A percentile compares a stretch with the other conserved stretches of the same genome.
phyloP scores from a whole-genome alignment of 371 early-diverging fungal species.

The Mucor mucedo region DNA sequence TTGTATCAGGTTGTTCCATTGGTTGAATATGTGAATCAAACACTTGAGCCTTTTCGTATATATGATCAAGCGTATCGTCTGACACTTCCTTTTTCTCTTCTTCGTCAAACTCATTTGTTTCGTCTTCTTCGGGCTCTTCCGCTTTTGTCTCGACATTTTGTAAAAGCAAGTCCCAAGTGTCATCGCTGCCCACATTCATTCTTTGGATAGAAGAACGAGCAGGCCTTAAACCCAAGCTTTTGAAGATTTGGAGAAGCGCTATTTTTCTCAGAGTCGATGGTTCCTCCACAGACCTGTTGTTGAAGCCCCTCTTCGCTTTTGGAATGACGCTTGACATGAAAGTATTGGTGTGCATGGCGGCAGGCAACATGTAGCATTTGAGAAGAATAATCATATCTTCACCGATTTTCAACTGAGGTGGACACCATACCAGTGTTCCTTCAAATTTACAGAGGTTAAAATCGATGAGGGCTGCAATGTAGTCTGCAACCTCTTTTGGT shows the following conservation, averaged over 20 bases:
- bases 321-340: neutral
- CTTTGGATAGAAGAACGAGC: conserved; percentile 39
- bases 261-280: conserved; percentile 40
- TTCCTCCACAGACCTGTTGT: conserved; percentile 12
- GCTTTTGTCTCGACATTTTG: conserved; percentile 26
- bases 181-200: conserved; percentile 25
- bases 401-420: conserved; percentile 43
- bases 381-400: conserved; percentile 58
- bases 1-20: conserved; percentile 54
- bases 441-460: conserved; percentile 52
- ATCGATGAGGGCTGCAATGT: conserved; percentile 56
- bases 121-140: conserved; percentile 5
- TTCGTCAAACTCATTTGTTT: conserved; percentile 21
- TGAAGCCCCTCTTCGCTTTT: conserved; percentile 4
- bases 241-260: conserved; percentile 52
- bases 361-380: conserved; percentile 44
- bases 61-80: conserved; percentile 60
- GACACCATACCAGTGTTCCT: conserved; percentile 48
- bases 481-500: conserved; percentile 46
- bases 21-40: conserved; percentile 57
- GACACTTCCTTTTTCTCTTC: conserved; percentile 57
- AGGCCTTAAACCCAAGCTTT: conserved; percentile 45
- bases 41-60: conserved; percentile 67
- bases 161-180: conserved; percentile 34
- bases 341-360: conserved; percentile 31